These are phyloP conservation scores for Podospora fimiseda DNA, from an alignment of 495 filamentous ascomycete genomes.

Conservation along the genomic window DNA sequence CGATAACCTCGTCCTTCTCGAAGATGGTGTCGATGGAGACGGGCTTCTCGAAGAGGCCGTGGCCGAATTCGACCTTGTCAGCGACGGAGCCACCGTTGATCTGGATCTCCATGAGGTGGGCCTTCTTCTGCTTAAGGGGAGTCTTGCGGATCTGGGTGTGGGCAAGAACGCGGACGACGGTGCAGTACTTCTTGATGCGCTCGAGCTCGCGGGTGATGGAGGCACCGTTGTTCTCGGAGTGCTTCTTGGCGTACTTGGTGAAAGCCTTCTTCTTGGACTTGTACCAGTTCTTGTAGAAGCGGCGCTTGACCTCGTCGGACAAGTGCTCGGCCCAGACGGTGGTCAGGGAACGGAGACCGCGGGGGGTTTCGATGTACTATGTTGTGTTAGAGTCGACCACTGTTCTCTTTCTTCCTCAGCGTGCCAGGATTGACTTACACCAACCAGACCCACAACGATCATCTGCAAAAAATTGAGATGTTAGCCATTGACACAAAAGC, in stretches of 20 bases:
- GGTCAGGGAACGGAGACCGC: slow-evolving; percentile 97
- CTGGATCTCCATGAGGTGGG: slow-evolving; percentile 99
- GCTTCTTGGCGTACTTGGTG: slow-evolving; percentile 99
- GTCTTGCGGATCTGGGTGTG: slow-evolving; percentile 99
- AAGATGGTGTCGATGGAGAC: slow-evolving; percentile 90
- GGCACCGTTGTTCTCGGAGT: slow-evolving; percentile 83
- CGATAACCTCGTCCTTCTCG: slow-evolving; percentile 99
- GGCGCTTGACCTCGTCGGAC: slow-evolving; percentile 95
- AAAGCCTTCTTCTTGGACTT: slow-evolving; percentile 99
- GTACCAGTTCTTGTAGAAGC: slow-evolving; percentile 99
- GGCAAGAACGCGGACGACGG: slow-evolving; percentile 96
- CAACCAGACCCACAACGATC: slow-evolving; percentile 97
- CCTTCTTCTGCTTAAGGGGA: slow-evolving; percentile 99
- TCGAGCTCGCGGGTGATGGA: slow-evolving; percentile 94
- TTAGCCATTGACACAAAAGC: slow-evolving; percentile 54
- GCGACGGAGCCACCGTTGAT: slow-evolving; percentile 93
- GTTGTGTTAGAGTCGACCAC: slow-evolving; percentile 15
- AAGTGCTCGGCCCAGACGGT: slow-evolving; percentile 99
- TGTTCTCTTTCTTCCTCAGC: slow-evolving; percentile 17
- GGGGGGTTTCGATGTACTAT: slow-evolving; percentile 96
- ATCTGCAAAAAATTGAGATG: slow-evolving; percentile 73
- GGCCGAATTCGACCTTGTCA: slow-evolving; percentile 94
- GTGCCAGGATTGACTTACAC: slow-evolving; percentile 41
- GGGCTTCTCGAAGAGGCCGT: slow-evolving; percentile 96
- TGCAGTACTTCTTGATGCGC: slow-evolving; percentile 99